These are phyloP conservation scores for Cryptosporidium meleagridis DNA, from an alignment of 169 alveolate genomes.

Conservation along the genomic window DNA sequence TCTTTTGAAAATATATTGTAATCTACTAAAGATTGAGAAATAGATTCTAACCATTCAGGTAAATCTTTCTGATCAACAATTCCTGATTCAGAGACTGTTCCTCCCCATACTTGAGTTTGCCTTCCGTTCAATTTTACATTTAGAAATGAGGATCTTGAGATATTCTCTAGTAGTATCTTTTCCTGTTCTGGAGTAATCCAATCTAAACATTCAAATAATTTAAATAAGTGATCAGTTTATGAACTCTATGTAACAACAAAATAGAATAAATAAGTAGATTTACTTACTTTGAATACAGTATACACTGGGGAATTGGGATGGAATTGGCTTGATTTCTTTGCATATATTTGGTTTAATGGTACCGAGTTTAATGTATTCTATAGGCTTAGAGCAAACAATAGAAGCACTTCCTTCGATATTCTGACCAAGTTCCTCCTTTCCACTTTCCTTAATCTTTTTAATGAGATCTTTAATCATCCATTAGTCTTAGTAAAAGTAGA, in stretches of 20 bases:
- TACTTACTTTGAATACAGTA: conserved; percentile 38
- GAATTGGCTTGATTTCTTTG: background rate
- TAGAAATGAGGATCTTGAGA: conserved; percentile 10
- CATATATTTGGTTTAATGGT: background rate
- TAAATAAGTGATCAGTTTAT: background rate
- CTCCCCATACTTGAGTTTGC: conserved; percentile 67
- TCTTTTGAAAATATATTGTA: conserved; percentile 11
- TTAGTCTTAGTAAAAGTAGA: too few species aligned
- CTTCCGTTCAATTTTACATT: conserved; percentile 46
- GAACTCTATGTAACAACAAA: background rate
- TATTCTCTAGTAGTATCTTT: conserved; percentile 12
- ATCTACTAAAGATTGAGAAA: conserved; percentile 35
- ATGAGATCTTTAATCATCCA: conserved; percentile 28
- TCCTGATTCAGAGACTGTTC: conserved; percentile 32
- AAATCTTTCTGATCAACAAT: conserved; percentile 34
- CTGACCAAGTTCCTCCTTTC: background rate
- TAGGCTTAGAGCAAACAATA: background rate
- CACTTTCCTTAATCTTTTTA: background rate
- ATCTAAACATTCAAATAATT: background rate
- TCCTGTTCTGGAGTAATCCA: conserved; percentile 62
- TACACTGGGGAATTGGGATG: conserved; percentile 7
- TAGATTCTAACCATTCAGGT: conserved; percentile 46
- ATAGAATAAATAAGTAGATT: background rate
- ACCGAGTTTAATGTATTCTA: background rate
- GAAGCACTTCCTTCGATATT: background rate